Conservation (phyloP, 1,139 yeast species). For the Suhomyces yuchorum region DNA sequence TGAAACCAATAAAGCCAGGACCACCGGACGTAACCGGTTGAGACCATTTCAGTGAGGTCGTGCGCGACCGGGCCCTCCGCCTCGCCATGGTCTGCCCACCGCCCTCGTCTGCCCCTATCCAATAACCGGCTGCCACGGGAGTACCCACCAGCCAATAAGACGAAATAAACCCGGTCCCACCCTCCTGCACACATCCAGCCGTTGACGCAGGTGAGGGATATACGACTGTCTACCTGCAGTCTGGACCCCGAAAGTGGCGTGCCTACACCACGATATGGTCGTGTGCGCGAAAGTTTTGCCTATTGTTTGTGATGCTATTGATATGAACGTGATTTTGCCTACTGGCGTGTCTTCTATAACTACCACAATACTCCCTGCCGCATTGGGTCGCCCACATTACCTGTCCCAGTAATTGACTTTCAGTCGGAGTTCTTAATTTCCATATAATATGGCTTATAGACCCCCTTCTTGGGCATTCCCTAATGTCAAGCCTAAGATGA, state of each 20-base stretch:
- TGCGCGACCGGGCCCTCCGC: not conserved
- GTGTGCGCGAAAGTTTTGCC: slow-evolving; percentile 1
- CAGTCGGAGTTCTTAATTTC: not conserved
- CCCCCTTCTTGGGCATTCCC: slow-evolving; percentile 15
- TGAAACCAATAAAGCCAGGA: not conserved
- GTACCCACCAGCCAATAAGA: not conserved
- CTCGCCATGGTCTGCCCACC: not conserved
- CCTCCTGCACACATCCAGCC: not conserved
- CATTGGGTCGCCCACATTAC: not conserved
- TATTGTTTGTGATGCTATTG: slow-evolving; percentile 2
- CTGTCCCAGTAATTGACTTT: not conserved
- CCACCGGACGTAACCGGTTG: not conserved
- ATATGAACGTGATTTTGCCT: slow-evolving; percentile 5
- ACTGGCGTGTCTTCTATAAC: slow-evolving; percentile 3
- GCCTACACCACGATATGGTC: not conserved
- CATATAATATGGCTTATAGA: slow-evolving; percentile 16
- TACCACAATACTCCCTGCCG: slow-evolving; percentile 1
- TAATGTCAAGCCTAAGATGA: slow-evolving; percentile 18
- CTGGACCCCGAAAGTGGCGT: not conserved
- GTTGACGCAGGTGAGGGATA: not conserved
- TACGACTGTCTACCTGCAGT: not conserved
- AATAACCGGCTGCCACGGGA: not conserved
- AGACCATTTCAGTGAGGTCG: not conserved
- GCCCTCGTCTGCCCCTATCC: not conserved
- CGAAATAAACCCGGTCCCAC: not conserved